These are phyloP conservation scores for Axilococcus clingmanii DNA, from an alignment of 139 green algal species.

Conservation along the genomic window DNA sequence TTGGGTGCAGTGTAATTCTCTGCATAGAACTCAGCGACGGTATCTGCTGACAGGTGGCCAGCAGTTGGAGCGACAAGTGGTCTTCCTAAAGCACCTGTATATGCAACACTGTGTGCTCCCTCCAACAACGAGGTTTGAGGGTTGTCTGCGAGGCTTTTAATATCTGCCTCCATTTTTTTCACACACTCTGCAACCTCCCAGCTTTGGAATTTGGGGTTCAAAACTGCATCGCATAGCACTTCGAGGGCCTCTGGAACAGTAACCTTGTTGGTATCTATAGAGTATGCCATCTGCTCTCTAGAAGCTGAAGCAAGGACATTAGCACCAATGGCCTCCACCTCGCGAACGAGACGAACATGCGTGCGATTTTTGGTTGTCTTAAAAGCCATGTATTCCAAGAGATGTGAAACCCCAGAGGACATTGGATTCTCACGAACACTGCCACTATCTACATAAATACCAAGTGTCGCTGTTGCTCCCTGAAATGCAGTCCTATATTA, in stretches of 20 bases:
- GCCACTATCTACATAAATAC: conserved; percentile 82
- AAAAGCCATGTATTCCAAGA: conserved; percentile 92
- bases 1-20: conserved; percentile 54
- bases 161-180: conserved; percentile 50
- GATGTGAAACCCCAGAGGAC: conserved; percentile 60
- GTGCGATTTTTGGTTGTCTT: conserved; percentile 74
- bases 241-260: conserved; percentile 74
- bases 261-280: conserved; percentile 73
- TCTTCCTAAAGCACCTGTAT: conserved; percentile 63
- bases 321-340: conserved; percentile 81
- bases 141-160: conserved; percentile 49
- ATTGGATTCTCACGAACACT: conserved; percentile 59
- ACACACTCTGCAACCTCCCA: conserved; percentile 63
- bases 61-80: conserved; percentile 62
- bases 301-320: conserved; percentile 72
- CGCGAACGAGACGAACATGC: conserved; percentile 59
- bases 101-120: conserved; percentile 58
- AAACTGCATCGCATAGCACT: conserved; percentile 77
- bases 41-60: conserved; percentile 31
- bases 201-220: conserved; percentile 71
- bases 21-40: conserved; percentile 51
- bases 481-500: too few relatives aligned
- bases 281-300: conserved; percentile 86
- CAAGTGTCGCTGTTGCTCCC: conserved; percentile 79
- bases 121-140: conserved; percentile 57